These are phyloP conservation scores for Polytrichum formosum DNA, from an alignment of 225 moss, liverwort and hornwort genomes.

Conservation along the genomic window DNA sequence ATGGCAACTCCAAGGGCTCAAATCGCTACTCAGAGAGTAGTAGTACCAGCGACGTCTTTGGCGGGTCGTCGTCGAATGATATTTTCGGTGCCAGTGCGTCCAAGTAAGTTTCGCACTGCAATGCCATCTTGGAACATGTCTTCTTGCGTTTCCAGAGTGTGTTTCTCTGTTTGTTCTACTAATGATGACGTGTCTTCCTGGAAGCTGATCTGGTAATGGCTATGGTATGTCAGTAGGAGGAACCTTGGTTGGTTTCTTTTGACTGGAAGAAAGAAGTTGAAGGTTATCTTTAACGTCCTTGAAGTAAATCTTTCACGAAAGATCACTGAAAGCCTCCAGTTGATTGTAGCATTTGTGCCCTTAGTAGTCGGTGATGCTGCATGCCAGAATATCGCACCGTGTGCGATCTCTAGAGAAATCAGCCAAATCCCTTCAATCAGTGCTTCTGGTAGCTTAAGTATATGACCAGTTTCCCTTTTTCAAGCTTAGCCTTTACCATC, in stretches of 20 bases:
- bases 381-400: too few species aligned
- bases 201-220: background rate
- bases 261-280: background rate
- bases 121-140: too few species aligned
- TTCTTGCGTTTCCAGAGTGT: background rate
- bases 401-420: too few species aligned
- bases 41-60: slow-evolving; percentile 4
- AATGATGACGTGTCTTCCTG: background rate
- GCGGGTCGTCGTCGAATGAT: slow-evolving; percentile 32
- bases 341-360: too few species aligned
- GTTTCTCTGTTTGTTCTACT: background rate
- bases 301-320: too few species aligned
- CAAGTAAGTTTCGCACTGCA: slow-evolving; percentile 22
- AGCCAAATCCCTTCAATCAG: too few species aligned
- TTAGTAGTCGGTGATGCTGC: too few species aligned
- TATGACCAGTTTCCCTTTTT: too few species aligned
- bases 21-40: slow-evolving; percentile 25
- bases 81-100: slow-evolving; percentile 42
- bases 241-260: background rate
- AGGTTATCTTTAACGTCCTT: too few species aligned
- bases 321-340: too few species aligned
- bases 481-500: too few species aligned
- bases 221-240: background rate
- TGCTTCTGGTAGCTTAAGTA: too few species aligned
- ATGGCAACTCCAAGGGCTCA: slow-evolving; percentile 30